Evolutionary conservation across 2,329 filamentous ascomycete species (phyloP).

Genomic region (Graphilbum fragrans): DNA sequence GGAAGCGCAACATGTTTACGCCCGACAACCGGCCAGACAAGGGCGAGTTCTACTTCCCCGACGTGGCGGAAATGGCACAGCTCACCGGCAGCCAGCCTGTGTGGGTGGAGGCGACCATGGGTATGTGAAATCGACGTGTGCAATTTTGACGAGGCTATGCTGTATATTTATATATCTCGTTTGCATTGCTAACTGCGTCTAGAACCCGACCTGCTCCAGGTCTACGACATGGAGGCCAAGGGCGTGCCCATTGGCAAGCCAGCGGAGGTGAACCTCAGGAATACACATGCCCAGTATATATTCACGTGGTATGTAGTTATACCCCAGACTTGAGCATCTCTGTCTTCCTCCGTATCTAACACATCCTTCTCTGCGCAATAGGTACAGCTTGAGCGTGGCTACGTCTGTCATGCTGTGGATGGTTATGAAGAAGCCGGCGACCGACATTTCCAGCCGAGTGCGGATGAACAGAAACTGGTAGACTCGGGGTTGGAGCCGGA

Average conservation of each 20-base stretch:
- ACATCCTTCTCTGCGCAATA: constrained; percentile 21
- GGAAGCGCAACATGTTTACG: constrained; percentile 97
- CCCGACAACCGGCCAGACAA: constrained; percentile 76
- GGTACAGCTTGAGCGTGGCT: constrained; percentile 75
- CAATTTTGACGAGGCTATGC: neutral
- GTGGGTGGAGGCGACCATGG: constrained; percentile 94
- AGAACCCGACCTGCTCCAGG: constrained; percentile 69
- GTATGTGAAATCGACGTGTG: constrained; percentile 31
- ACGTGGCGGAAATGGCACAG: constrained; percentile 81
- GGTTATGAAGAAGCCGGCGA: constrained; percentile 77
- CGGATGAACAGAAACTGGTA: constrained; percentile 68
- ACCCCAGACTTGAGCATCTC: neutral
- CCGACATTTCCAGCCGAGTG: constrained; percentile 59
- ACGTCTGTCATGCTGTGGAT: constrained; percentile 96
- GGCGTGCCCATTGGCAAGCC: constrained; percentile 83
- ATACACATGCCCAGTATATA: constrained; percentile 97
- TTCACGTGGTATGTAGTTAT: constrained; percentile 79
- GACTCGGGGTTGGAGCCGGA: constrained; percentile 10
- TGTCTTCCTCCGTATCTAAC: neutral
- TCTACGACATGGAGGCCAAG: constrained; percentile 62
- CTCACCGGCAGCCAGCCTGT: constrained; percentile 74
- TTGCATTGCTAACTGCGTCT: neutral
- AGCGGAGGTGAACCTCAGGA: constrained; percentile 83
- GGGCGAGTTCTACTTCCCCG: constrained; percentile 88
- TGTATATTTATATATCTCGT: neutral